A percentile compares a stretch with the other conserved stretches of the same genome.
Evolutionary conservation across 768 basidiomycete genomes (phyloP).

Genomic region (Lentinula detonsa): DNA sequence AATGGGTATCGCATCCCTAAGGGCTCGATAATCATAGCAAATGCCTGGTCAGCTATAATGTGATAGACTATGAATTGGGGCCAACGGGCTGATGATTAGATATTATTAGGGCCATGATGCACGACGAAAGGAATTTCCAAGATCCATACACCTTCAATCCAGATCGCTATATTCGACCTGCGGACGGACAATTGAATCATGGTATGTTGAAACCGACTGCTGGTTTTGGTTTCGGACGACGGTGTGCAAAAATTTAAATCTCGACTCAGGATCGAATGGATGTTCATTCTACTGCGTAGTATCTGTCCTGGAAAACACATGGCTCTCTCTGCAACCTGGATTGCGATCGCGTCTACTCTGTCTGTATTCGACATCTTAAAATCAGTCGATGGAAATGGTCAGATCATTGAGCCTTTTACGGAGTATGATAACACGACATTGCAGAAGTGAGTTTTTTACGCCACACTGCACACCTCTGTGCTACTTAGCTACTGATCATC

Average conservation of each 20-base stretch:
- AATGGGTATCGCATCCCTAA: slow-evolving; percentile 13
- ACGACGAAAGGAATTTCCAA: slow-evolving; percentile 18
- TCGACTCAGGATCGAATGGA: too few species aligned
- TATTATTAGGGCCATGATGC: slow-evolving; percentile 22
- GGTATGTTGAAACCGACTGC: background rate
- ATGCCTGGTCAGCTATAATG: slow-evolving; percentile 12
- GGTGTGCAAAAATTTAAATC: background rate
- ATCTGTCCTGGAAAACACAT: slow-evolving; percentile 10
- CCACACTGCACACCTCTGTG: too few species aligned
- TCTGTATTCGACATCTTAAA: slow-evolving; percentile 19
- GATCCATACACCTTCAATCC: slow-evolving; percentile 24
- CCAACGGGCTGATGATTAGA: background rate
- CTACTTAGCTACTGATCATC: too few species aligned
- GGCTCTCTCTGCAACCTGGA: slow-evolving; percentile 20
- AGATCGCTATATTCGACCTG: slow-evolving; percentile 24
- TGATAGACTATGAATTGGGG: background rate
- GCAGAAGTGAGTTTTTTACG: background rate
- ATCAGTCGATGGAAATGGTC: slow-evolving; percentile 6
- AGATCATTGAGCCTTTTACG: slow-evolving; percentile 2
- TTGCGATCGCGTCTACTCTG: slow-evolving; percentile 20
- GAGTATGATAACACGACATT: slow-evolving; percentile 1
- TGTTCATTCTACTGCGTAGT: background rate
- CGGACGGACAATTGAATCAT: slow-evolving; percentile 3
- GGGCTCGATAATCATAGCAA: slow-evolving; percentile 14
- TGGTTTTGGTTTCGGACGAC: slow-evolving; percentile 6